Evolutionary conservation across 495 filamentous ascomycete genomes (phyloP), one percentile per base, ranked within the genome.

Genomic region (Talaromyces proteolyticus): DNA sequence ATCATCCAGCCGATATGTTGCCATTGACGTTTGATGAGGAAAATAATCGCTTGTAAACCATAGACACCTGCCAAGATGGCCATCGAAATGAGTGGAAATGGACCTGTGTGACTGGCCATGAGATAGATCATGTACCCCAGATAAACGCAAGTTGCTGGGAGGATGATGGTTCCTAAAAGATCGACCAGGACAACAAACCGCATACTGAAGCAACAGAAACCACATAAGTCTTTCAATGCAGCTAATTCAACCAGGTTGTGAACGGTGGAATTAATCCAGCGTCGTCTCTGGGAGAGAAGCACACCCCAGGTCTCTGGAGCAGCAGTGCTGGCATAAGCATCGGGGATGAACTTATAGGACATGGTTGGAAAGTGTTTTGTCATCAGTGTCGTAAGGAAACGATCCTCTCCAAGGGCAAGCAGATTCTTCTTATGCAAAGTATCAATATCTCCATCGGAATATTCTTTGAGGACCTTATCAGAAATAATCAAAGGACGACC

Each of bases 171-270:
- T 64, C 92, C 91, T 49, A 92, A 79, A 11, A 98, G 80, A 76
- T 98, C 93, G 55, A 98, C 84, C 56, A 98, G 85, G 49, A 98
- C 93, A 42, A 98, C 82, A 61, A 98, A 97, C 48, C 93, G 85
- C 93, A 98, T 98, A 50, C 87, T 91, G 76, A 98, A 98, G 69
- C 89, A 96, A 69, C 93, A 98, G 82, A 98, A 98, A 48, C 93
- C 93, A 61, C 93, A 98, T 63, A 98, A 83, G 56, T 98, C 88
- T 57, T 88, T 81, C 36, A 98, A 75, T 53, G 82, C 81, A 53
- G 95, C 85, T 59, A 97, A 70, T 68, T 98, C 93, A 14, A 81
- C 85, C 58, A 98, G 63, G 60, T 98, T 98, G 76, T 98, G 93
- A 45, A 98, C 81, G 19, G 93, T 98, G 2, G 92, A 96, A 67